Conservation (phyloP, 2,329 filamentous ascomycete genomes). For the Fusarium decemcellulare region DNA sequence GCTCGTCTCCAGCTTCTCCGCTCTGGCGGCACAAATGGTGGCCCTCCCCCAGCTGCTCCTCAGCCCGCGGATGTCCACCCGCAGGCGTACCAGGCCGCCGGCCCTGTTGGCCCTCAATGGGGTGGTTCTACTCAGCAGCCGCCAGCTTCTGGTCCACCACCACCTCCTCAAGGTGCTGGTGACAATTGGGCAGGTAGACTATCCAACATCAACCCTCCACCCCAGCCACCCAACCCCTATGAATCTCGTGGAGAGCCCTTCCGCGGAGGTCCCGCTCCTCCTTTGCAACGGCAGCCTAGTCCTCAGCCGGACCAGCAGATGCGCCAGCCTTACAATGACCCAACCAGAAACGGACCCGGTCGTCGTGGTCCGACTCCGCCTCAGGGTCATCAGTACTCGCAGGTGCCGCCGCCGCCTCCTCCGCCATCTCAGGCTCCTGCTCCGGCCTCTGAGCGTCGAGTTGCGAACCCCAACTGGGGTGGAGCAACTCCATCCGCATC, state of each 20-base stretch:
- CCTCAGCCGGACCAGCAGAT: conserved; percentile 77
- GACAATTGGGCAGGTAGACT: conserved; percentile 75
- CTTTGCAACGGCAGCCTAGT: conserved; percentile 80
- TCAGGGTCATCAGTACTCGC: conserved; percentile 62
- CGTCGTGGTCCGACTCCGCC: conserved; percentile 69
- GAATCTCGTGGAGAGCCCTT: conserved; percentile 79
- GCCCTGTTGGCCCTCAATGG: conserved; percentile 91
- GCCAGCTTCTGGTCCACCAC: conserved; percentile 68
- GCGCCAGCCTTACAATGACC: conserved; percentile 72
- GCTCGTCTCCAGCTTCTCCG: conserved; percentile 91
- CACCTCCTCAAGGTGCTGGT: conserved; percentile 71
- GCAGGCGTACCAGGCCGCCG: conserved; percentile 89
- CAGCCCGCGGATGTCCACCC: conserved; percentile 96
- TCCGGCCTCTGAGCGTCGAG: conserved; percentile 65
- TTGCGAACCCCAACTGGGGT: conserved; percentile 72
- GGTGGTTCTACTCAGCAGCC: conserved; percentile 78
- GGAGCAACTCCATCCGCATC: conserved; percentile 65
- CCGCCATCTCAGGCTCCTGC: conserved; percentile 63
- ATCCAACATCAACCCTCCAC: conserved; percentile 83
- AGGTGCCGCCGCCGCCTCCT: conserved; percentile 66
- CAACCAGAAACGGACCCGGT: conserved; percentile 48
- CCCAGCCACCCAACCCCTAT: conserved; percentile 85
- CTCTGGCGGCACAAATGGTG: conserved; percentile 80
- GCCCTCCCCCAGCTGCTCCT: conserved; percentile 82
- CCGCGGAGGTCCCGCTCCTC: conserved; percentile 76